Evolutionary conservation across 2,329 filamentous ascomycete species (phyloP).

Genomic region (Colletotrichum shisoi): DNA sequence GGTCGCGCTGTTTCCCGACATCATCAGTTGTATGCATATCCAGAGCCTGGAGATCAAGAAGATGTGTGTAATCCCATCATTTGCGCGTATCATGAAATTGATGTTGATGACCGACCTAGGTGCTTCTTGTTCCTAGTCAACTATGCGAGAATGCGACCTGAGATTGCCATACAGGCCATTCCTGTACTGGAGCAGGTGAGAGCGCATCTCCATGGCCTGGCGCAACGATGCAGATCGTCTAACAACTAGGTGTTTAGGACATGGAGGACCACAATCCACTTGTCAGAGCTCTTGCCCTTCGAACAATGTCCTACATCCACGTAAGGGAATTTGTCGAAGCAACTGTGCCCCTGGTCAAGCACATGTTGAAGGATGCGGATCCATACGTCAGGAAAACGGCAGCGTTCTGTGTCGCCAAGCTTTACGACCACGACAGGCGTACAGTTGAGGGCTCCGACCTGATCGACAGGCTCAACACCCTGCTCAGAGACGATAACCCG

Average conservation of each 20-base stretch:
- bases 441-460: conserved; percentile 91
- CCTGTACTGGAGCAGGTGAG: conserved; percentile 81
- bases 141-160: conserved; percentile 92
- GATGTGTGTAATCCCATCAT: conserved; percentile 69
- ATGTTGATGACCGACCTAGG: conserved; percentile 59
- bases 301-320: conserved; percentile 97
- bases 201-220: conserved; percentile 42
- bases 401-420: conserved; percentile 93
- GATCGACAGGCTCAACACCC: conserved; percentile 87
- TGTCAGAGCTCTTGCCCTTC: conserved; percentile 87
- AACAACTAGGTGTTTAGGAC: conserved; percentile 64
- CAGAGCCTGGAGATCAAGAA: conserved; percentile 98
- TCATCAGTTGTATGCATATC: conserved; percentile 94
- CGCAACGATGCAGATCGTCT: conserved; percentile 23
- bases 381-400: conserved; percentile 98
- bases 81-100: neutral
- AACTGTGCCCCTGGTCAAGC: conserved; percentile 83
- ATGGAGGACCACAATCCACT: conserved; percentile 93
- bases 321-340: conserved; percentile 95
- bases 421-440: conserved; percentile 93
- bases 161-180: conserved; percentile 91
- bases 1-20: conserved; percentile 94
- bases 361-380: conserved; percentile 82
- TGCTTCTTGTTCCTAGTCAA: conserved; percentile 98
- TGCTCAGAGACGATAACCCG: conserved; percentile 94